Base-by-base conservation (phyloP, 192 early-diverging fungal genomes). In the Rhizophlyctis rosea region DNA sequence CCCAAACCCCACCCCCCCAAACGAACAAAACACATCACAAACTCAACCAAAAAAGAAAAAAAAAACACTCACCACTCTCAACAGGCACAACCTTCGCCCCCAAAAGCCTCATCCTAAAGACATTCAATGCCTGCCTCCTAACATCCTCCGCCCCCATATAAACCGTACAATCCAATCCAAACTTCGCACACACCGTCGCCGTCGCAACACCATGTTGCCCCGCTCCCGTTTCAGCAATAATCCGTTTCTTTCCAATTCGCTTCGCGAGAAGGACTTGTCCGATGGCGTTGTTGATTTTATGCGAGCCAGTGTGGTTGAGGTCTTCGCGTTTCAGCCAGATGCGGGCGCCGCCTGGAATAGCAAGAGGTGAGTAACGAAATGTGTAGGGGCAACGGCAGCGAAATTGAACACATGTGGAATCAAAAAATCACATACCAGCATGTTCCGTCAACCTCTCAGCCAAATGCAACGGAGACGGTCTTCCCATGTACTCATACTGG, bases 251-350 rank as follows among this genome's bases (percentile, higher is more conserved):
- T 67, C 95, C 94, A 34, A 99, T 76, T 34, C 94, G 87, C 79
- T 93, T 91, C 36, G 96, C 96, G 27, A 99, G 75, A 56, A 98
- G 80, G 27, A 91, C 81, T 74, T 99, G 96, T 32, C 95, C 96
- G 34, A 99, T 73, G 13, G 94, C 95, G 57, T 99, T 99, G 79
- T 99, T 99, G 81, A 99, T 92, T 76, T 97, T 99, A 80, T 99
- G 96, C 36, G 94, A 93, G 49, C 96, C 96, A 34, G 96, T 99
- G 75, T 99, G 95, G 79, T 97, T 97, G 67, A 96, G 80, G 67
- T 99, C 96, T 72, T 99, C 96, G 65, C 96, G 88, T 81, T 99
- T 99, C 70, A 99, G 81, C 91, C 90, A 99, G 76, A 99, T 96
- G 31, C 78, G 78, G 21, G 96, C 95, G 54, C 96, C 96, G 30